A percentile compares a stretch with the other conserved stretches of the same genome.
phyloP scores from a whole-genome alignment of 1,284 basidiomycete species.

The Rhodotorula sp. region DNA sequence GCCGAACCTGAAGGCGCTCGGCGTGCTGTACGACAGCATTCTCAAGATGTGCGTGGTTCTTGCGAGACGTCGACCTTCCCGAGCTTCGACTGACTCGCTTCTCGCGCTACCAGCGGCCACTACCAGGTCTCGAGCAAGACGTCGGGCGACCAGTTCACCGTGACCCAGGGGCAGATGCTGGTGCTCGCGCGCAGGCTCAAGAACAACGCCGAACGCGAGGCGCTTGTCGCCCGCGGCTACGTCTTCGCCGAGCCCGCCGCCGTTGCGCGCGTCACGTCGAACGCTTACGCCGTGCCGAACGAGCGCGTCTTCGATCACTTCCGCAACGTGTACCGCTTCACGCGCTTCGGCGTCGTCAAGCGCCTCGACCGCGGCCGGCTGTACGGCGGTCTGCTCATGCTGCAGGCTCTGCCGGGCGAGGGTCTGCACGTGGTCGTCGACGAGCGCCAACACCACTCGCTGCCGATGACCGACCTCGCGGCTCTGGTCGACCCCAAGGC shows the following conservation, averaged over 20 bases:
- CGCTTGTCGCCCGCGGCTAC: conserved; percentile 52
- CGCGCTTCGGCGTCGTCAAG: conserved; percentile 48
- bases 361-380: conserved; percentile 50
- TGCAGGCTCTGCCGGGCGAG: conserved; percentile 54
- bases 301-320: conserved; percentile 52
- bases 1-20: conserved; percentile 39
- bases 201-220: conserved; percentile 50
- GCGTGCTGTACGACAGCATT: conserved; percentile 55
- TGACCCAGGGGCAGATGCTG: conserved; percentile 55
- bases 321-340: conserved; percentile 51
- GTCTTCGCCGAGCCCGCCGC: conserved; percentile 53
- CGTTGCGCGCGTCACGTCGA: conserved; percentile 51
- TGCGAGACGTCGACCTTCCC: not conserved
- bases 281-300: conserved; percentile 52
- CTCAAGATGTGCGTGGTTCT: conserved; percentile 51
- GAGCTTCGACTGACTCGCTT: not conserved
- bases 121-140: conserved; percentile 35
- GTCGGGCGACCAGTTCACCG: conserved; percentile 47
- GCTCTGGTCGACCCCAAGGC: conserved; percentile 44
- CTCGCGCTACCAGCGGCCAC: conserved; percentile 44
- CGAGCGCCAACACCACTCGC: conserved; percentile 50
- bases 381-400: conserved; percentile 53
- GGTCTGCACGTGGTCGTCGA: conserved; percentile 53
- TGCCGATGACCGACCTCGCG: conserved; percentile 53
- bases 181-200: conserved; percentile 53